Evolutionary conservation across 257 asterid genomes (phyloP).

Genomic region (Penstemon davidsonii): DNA sequence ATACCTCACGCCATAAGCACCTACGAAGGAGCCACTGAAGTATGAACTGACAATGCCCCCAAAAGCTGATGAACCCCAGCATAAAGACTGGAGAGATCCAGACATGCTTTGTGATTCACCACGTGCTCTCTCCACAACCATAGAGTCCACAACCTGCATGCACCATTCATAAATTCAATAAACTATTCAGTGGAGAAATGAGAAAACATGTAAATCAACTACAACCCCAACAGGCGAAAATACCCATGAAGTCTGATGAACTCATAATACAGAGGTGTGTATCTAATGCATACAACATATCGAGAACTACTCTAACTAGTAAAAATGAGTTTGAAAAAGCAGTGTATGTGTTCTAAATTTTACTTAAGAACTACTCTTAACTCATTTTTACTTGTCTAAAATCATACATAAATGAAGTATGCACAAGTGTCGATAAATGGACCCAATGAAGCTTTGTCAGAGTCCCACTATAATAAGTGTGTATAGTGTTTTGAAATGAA

Average conservation of each 20-base stretch:
- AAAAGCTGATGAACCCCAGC: conserved; percentile 99
- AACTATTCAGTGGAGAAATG: conserved; percentile 9
- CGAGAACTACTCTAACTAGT: no score
- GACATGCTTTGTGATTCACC: conserved; percentile 99
- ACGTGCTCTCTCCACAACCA: conserved; percentile 99
- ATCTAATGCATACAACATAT: neutral
- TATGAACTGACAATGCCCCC: conserved; percentile 96
- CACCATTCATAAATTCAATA: conserved; percentile 33
- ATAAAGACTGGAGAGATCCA: conserved; percentile 94
- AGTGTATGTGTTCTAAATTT: no score
- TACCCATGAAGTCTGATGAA: neutral
- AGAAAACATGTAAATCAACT: conserved; percentile 16
- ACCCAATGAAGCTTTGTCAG: neutral
- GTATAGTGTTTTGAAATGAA: neutral
- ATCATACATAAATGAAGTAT: no score
- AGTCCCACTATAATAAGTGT: neutral
- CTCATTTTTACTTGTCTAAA: no score
- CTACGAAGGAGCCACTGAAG: conserved; percentile 96
- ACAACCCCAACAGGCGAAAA: conserved; percentile 16
- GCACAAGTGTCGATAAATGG: no score
- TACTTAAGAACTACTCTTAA: no score
- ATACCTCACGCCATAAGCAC: conserved; percentile 95
- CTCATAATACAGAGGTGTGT: conserved; percentile 1
- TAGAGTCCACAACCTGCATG: conserved; percentile 96
- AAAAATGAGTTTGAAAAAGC: no score